Evolutionary conservation across 768 basidiomycete genomes (phyloP).

Genomic region (Mycena crocata): DNA sequence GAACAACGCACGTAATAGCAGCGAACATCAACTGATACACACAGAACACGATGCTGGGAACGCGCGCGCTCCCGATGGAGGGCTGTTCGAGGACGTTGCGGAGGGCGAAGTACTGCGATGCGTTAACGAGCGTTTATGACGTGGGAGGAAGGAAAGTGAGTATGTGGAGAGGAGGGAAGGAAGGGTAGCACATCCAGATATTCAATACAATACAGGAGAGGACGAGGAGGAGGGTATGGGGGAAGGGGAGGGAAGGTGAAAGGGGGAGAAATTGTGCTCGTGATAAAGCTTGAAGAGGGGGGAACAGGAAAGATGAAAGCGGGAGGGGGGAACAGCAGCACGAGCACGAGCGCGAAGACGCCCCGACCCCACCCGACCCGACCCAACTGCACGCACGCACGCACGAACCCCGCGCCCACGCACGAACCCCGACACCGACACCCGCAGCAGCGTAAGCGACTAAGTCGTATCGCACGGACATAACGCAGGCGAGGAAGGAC

Average conservation of each 20-base stretch:
- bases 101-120: slow-evolving; percentile 82
- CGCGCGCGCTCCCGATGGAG: slow-evolving; percentile 75
- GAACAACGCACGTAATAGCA: slow-evolving; percentile 74
- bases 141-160: neutral
- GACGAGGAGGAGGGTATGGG: neutral
- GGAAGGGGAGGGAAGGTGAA: neutral
- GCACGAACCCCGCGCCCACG: no score
- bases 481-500: neutral
- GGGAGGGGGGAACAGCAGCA: no score
- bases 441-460: no score
- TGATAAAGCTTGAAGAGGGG: no score
- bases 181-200: neutral
- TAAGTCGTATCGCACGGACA: no score
- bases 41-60: slow-evolving; percentile 83
- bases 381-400: no score
- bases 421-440: no score
- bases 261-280: no score
- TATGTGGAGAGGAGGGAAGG: neutral
- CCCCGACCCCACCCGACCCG: no score
- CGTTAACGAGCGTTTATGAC: neutral
- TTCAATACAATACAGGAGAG: no score
- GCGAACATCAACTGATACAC: slow-evolving; percentile 95
- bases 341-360: no score
- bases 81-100: slow-evolving; percentile 81
- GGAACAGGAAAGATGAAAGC: no score